Conservation (phyloP, 225 moss, liverwort and hornwort genomes). For the Marchantia paleacea region DNA sequence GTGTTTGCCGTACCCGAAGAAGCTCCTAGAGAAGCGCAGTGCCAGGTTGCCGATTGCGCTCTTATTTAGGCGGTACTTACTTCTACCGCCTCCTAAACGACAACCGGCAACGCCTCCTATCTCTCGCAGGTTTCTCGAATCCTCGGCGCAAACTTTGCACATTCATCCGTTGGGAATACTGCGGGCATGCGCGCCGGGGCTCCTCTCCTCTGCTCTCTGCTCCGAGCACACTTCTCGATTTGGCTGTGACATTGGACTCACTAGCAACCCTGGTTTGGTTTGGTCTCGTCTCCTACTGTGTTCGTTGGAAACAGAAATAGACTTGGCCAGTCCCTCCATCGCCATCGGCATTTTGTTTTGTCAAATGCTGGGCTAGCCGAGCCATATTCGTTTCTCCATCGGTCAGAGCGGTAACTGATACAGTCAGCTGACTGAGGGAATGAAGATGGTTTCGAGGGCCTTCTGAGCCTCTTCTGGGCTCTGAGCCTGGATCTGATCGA, state of each 20-base stretch:
- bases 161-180: conserved; percentile 7
- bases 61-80: neutral
- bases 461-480: neutral
- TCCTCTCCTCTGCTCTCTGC: neutral
- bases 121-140: neutral
- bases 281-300: neutral
- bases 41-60: neutral
- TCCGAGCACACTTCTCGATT: no score
- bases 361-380: no score
- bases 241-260: no score
- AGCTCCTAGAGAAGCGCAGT: neutral
- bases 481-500: neutral
- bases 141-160: neutral
- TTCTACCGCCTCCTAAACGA: neutral
- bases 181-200: neutral
- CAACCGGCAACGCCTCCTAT: neutral
- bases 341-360: no score
- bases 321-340: neutral
- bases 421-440: neutral
- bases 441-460: neutral
- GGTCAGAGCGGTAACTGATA: neutral
- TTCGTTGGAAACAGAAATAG: neutral
- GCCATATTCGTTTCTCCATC: neutral
- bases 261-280: neutral
- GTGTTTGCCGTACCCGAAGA: neutral